Evolutionary conservation across 192 early-diverging fungal genomes (phyloP), one percentile per base, ranked within the genome.

Genomic region (Gigaspora rosea): DNA sequence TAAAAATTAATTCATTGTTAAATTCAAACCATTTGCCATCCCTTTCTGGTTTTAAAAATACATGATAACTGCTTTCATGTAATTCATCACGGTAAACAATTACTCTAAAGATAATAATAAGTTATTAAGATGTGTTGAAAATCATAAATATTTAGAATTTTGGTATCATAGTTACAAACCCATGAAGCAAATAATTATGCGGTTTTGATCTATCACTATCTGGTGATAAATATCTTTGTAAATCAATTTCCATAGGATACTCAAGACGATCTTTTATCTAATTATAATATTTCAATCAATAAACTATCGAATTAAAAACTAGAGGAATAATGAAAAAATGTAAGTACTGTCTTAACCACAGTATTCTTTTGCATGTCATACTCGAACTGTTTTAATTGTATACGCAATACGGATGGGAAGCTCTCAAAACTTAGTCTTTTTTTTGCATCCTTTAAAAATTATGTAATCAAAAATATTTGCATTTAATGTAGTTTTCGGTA

Each of bases 311-410:
- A 13, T 22, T 33, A 83, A 35, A 51, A 51, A 2, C 63, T 54
- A 22, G 35, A 35, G 3, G 54, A 46, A 35, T n/a, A 73, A 49
- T 54, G 11, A 68, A 54, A 51, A 74, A 67, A 15, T 36, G 5
- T 10, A 56, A 32, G 11, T 33, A 57, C 36, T 6, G 51, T 81
- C 83, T 98, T 98, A 75, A 98, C 92, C 90, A 95, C 94, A 6
- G 83, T 84, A 79, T 97, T 96, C 47, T 87, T 85, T 83, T 91
- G 88, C 73, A 97, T 91, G 79, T 99, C 97, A 83, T 97, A 99
- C 82, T 99, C 98, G 79, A 98, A 99, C 18, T 96, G 89, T 83
- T 97, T 98, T 78, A 99, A 85, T 80, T 97, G 98, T 69, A 99
- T 81, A 79, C 97, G 96, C 52, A 99, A 82, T 27, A 98, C 95